Percentiles rank a stretch among this genome's conserved stretches.
phyloP scores from a whole-genome alignment of 495 filamentous ascomycete genomes.

The Xylaria grammica region DNA sequence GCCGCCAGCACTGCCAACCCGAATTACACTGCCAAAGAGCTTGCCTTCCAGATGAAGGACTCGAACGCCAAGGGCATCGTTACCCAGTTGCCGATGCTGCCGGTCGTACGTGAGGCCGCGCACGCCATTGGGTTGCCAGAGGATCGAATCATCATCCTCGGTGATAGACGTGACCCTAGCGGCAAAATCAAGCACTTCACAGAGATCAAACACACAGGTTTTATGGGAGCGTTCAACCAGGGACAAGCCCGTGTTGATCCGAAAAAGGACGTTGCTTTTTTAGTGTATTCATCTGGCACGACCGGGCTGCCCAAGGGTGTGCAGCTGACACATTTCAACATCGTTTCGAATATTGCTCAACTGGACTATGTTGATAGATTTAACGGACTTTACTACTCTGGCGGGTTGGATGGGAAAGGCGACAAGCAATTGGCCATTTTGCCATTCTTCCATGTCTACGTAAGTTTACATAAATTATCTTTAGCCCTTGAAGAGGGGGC shows the following conservation, averaged over 20 bases:
- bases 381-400: constrained; percentile 57
- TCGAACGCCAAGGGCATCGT: constrained; percentile 76
- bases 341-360: constrained; percentile 69
- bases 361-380: constrained; percentile 58
- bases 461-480: constrained; percentile 45
- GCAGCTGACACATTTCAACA: constrained; percentile 83
- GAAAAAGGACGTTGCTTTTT: constrained; percentile 65
- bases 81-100: constrained; percentile 67
- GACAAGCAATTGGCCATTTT: constrained; percentile 80
- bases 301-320: constrained; percentile 93
- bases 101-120: constrained; percentile 69
- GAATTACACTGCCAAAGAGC: constrained; percentile 81
- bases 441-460: constrained; percentile 93
- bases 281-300: constrained; percentile 88
- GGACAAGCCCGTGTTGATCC: constrained; percentile 52
- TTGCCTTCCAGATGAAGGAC: constrained; percentile 86
- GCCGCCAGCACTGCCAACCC: constrained; percentile 85
- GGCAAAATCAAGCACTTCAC: constrained; percentile 76
- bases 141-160: constrained; percentile 76
- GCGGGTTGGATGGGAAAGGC: constrained; percentile 65
- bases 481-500: neutral
- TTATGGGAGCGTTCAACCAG: constrained; percentile 39
- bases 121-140: constrained; percentile 67
- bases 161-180: constrained; percentile 68
- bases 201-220: constrained; percentile 65